These are phyloP conservation scores for Yamadazyma kanchanaburiensis DNA, from an alignment of 1,139 yeast species.

Conservation along the genomic window DNA sequence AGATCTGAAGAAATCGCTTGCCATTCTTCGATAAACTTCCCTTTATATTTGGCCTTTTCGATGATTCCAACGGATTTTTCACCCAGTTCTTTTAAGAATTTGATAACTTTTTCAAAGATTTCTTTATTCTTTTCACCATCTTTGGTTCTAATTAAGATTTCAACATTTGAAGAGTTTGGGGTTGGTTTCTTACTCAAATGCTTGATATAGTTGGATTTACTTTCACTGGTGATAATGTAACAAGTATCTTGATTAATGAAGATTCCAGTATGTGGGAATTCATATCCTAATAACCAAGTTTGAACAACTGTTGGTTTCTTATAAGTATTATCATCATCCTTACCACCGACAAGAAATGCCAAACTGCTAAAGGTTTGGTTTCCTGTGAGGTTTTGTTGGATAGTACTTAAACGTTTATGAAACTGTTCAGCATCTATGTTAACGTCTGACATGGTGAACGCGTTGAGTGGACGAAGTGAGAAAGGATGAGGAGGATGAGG, in stretches of 20 bases:
- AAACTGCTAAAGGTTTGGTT: slow-evolving; percentile 40
- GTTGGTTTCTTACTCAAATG: slow-evolving; percentile 44
- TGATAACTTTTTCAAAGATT: slow-evolving; percentile 59
- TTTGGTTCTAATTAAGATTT: slow-evolving; percentile 76
- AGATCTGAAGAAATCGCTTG: slow-evolving; percentile 43
- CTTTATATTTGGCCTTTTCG: slow-evolving; percentile 72
- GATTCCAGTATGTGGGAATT: slow-evolving; percentile 86
- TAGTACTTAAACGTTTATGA: slow-evolving; percentile 38
- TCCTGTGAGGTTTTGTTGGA: slow-evolving; percentile 38
- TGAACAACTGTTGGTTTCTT: slow-evolving; percentile 86
- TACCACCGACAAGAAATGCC: slow-evolving; percentile 73
- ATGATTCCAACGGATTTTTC: slow-evolving; percentile 57
- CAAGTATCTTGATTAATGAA: slow-evolving; percentile 61
- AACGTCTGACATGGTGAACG: slow-evolving; percentile 26
- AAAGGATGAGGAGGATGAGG: too few relatives aligned
- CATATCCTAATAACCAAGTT: slow-evolving; percentile 92
- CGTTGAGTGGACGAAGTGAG: too few relatives aligned
- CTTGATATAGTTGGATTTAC: slow-evolving; percentile 79
- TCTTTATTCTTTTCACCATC: slow-evolving; percentile 73
- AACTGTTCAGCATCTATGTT: slow-evolving; percentile 37
- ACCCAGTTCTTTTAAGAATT: slow-evolving; percentile 44
- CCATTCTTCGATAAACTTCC: slow-evolving; percentile 84
- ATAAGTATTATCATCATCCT: slow-evolving; percentile 86
- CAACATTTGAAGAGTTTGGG: slow-evolving; percentile 44
- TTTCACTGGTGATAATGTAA: slow-evolving; percentile 73